A percentile compares a stretch with the other conserved stretches of the same genome.
These are phyloP conservation scores for Neonectria sp. DNA, from an alignment of 2,329 filamentous ascomycete species.

Conservation along the genomic window DNA sequence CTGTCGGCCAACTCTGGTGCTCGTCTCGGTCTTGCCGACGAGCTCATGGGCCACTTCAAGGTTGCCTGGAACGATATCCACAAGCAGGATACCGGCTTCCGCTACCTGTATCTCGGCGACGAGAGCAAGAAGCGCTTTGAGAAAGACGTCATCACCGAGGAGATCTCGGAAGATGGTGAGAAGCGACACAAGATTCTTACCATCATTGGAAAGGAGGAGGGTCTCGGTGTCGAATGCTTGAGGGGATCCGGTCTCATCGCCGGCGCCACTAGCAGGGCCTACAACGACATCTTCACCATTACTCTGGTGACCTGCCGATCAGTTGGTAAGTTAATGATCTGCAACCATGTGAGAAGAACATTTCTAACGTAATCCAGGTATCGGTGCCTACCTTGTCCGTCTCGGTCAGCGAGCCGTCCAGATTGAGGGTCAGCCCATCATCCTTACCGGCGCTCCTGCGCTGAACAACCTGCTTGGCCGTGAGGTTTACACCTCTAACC, in stretches of 20 bases:
- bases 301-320: conserved; percentile 98
- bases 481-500: conserved; percentile 98
- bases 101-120: conserved; percentile 94
- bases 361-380: conserved; percentile 71
- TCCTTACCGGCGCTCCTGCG: conserved; percentile 95
- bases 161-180: conserved; percentile 88
- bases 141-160: conserved; percentile 82
- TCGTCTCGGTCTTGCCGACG: conserved; percentile 95
- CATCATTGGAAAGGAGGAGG: conserved; percentile 93
- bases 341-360: background rate
- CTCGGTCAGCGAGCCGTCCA: conserved; percentile 98
- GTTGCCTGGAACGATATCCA: conserved; percentile 93
- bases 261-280: conserved; percentile 95
- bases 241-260: conserved; percentile 98
- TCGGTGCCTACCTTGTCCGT: conserved; percentile 98
- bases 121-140: conserved; percentile 90
- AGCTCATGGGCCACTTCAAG: conserved; percentile 96
- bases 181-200: conserved; percentile 94
- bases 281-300: conserved; percentile 99
- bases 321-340: conserved; percentile 75
- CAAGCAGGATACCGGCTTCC: conserved; percentile 91
- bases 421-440: conserved; percentile 98
- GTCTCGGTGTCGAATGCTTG: conserved; percentile 97
- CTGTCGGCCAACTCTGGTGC: conserved; percentile 99
- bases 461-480: conserved; percentile 98